Evolutionary conservation across 192 early-diverging fungal species (phyloP).

Genomic region (Linnemannia hyalina): DNA sequence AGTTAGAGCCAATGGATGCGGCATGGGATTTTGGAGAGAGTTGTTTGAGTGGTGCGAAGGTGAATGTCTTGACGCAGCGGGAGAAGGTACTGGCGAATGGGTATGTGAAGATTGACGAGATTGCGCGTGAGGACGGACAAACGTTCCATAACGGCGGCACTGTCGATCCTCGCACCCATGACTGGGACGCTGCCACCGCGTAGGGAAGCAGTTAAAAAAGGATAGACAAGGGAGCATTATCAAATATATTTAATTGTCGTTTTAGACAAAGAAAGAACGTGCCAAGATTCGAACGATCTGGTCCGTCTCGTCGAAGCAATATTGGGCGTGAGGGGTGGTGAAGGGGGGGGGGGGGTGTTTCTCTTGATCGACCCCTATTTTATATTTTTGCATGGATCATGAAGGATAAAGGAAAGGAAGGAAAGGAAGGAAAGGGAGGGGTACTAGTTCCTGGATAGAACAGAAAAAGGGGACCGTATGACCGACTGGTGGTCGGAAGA

Average conservation of each 20-base stretch:
- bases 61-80: not conserved
- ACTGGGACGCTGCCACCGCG: constrained; percentile 32
- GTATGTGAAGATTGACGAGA: constrained; percentile 32
- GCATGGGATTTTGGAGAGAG: constrained; percentile 32
- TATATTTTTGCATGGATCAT: not conserved
- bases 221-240: not conserved
- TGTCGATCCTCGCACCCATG: constrained; percentile 32
- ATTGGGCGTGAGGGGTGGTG: not conserved
- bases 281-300: not conserved
- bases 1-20: constrained; percentile 19
- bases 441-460: not conserved
- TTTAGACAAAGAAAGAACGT: not conserved
- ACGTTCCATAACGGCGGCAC: not conserved
- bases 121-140: constrained; percentile 29
- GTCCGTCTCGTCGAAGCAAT: not conserved
- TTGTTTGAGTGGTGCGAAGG: constrained; percentile 10
- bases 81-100: constrained; percentile 14
- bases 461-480: not conserved
- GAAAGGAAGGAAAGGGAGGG: not conserved
- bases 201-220: not conserved
- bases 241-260: not conserved
- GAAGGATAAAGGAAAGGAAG: not conserved
- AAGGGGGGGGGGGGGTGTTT: not conserved
- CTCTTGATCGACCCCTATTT: not conserved
- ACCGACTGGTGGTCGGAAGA: not conserved